These are phyloP conservation scores for Hypomyces perniciosus DNA, from an alignment of 2,329 filamentous ascomycete genomes.

Conservation along the genomic window DNA sequence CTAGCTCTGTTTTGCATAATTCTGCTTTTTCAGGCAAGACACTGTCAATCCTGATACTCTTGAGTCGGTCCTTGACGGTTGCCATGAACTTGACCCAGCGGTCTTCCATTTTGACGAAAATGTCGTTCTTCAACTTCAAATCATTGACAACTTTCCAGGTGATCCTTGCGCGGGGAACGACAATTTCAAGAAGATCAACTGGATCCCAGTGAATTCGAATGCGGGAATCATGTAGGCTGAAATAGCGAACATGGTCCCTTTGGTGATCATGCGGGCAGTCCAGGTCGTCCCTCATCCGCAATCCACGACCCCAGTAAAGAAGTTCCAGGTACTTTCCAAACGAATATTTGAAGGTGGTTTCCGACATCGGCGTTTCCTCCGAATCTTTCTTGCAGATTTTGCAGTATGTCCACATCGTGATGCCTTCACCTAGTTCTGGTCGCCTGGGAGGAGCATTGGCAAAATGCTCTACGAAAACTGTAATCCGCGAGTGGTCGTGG, in stretches of 20 bases:
- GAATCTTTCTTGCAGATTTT: conserved; percentile 89
- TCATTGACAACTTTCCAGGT: conserved; percentile 99
- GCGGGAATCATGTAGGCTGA: conserved; percentile 78
- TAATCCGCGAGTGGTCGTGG: conserved; percentile 89
- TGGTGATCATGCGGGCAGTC: conserved; percentile 86
- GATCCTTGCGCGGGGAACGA: conserved; percentile 81
- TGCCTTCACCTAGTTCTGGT: conserved; percentile 52
- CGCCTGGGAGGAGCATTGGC: conserved; percentile 37
- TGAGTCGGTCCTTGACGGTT: conserved; percentile 77
- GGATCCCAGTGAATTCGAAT: conserved; percentile 88
- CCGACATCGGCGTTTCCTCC: conserved; percentile 83
- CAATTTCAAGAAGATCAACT: conserved; percentile 88
- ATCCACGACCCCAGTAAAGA: conserved; percentile 86
- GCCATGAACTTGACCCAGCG: conserved; percentile 80
- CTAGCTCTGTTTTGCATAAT: conserved; percentile 74
- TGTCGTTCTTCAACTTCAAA: conserved; percentile 84
- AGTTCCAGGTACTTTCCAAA: conserved; percentile 98
- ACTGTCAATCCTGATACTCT: conserved; percentile 85
- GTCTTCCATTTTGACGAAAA: conserved; percentile 75
- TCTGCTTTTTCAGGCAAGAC: conserved; percentile 83
- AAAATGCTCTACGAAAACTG: conserved; percentile 69
- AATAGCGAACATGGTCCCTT: conserved; percentile 86
- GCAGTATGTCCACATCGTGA: conserved; percentile 97
- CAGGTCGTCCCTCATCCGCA: conserved; percentile 66
- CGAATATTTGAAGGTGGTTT: conserved; percentile 94